phyloP scores from a whole-genome alignment of 2,329 filamentous ascomycete species.

The Penicillium hordei region DNA sequence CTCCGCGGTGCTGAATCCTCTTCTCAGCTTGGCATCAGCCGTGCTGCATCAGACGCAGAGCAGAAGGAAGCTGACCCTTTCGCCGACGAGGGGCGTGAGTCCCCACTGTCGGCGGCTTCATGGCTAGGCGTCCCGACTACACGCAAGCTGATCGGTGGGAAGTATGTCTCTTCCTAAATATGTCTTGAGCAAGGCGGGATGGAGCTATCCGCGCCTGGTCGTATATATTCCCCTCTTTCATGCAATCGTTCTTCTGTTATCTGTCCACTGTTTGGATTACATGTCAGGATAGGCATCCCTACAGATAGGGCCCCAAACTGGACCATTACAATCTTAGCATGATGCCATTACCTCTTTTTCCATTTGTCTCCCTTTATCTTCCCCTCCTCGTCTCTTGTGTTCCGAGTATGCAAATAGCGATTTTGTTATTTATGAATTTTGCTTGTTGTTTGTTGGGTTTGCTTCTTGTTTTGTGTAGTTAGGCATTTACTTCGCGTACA shows the following conservation, averaged over 20 bases:
- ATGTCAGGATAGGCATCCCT: neutral
- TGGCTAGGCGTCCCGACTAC: slow-evolving; percentile 69
- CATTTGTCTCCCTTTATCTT: neutral
- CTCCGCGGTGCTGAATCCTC: slow-evolving; percentile 55
- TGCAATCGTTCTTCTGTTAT: neutral
- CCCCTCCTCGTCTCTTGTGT: slow-evolving; percentile 2
- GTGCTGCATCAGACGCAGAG: slow-evolving; percentile 29
- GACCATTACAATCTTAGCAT: slow-evolving; percentile 1
- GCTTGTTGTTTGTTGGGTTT: slow-evolving; percentile 7
- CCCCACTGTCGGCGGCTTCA: slow-evolving; percentile 32
- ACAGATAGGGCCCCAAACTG: neutral
- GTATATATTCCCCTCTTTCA: slow-evolving; percentile 16
- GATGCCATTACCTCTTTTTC: slow-evolving; percentile 1
- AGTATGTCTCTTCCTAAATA: slow-evolving; percentile 62
- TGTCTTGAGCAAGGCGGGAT: neutral
- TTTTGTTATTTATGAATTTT: slow-evolving; percentile 17
- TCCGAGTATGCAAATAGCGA: slow-evolving; percentile 22
- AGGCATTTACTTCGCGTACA: slow-evolving; percentile 15
- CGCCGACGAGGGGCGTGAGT: slow-evolving; percentile 45
- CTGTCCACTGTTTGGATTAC: slow-evolving; percentile 3
- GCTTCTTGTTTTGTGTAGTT: slow-evolving; percentile 11
- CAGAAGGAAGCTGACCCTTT: slow-evolving; percentile 47
- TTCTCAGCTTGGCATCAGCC: slow-evolving; percentile 65
- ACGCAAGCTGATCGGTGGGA: slow-evolving; percentile 71
- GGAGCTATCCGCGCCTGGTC: slow-evolving; percentile 1